Percentiles rank a stretch among this genome's conserved stretches.
These are phyloP conservation scores for Gautieria morchelliformis DNA, from an alignment of 768 basidiomycete species.

Conservation along the genomic window DNA sequence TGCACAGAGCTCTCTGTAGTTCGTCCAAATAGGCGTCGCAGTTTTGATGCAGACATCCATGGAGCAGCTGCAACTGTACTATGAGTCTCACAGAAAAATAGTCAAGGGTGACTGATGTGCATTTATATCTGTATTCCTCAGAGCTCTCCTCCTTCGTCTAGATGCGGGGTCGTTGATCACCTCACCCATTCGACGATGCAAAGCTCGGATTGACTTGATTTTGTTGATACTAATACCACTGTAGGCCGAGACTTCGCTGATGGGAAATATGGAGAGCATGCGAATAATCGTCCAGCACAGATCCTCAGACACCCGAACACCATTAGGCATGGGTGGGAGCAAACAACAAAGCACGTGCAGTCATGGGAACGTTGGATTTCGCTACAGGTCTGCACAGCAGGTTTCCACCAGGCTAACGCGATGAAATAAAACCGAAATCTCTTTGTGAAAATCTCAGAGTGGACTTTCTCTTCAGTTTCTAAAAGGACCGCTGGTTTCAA, in stretches of 20 bases:
- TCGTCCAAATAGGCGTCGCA: background rate
- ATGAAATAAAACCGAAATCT: no score
- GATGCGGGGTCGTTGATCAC: background rate
- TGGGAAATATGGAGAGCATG: background rate
- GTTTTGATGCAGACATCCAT: constrained; percentile 10
- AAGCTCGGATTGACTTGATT: no score
- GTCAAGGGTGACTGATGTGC: background rate
- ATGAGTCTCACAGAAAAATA: background rate
- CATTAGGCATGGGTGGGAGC: background rate
- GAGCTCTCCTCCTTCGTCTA: background rate
- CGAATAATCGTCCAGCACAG: no score
- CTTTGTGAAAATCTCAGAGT: no score
- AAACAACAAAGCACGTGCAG: background rate
- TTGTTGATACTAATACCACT: background rate
- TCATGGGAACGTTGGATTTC: no score
- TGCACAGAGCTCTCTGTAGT: background rate
- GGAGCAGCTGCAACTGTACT: background rate
- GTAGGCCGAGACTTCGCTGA: background rate
- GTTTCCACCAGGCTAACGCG: no score
- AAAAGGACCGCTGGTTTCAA: no score
- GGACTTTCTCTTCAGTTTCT: no score
- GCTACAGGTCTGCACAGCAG: no score
- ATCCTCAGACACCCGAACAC: background rate
- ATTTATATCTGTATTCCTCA: background rate
- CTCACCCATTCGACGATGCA: background rate